phyloP scores from a whole-genome alignment of 2,329 filamentous ascomycete genomes.

The Metarhizium guizhouense region DNA sequence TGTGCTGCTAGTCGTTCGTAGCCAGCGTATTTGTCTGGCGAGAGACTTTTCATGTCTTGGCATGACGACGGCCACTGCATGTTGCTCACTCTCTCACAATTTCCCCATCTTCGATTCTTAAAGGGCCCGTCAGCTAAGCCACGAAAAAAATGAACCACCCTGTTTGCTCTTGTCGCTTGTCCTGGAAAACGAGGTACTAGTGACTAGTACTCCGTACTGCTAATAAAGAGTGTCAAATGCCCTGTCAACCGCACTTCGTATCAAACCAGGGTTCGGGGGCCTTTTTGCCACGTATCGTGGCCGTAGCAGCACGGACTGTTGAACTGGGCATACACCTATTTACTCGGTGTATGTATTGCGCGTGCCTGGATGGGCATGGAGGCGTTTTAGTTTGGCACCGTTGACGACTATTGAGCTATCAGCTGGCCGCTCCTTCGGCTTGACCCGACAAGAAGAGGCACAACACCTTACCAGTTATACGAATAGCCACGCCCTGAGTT shows the following conservation, averaged over 20 bases:
- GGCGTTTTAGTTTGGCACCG: not conserved
- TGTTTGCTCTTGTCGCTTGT: not conserved
- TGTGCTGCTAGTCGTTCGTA: not conserved
- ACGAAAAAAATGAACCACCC: not conserved
- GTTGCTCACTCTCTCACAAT: not conserved
- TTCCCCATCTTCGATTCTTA: too few species aligned
- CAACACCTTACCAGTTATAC: not conserved
- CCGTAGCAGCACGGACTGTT: too few species aligned
- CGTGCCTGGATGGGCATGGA: not conserved
- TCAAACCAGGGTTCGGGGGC: not conserved
- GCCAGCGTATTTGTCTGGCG: not conserved
- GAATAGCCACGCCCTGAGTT: not conserved
- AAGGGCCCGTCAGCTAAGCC: not conserved
- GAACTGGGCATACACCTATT: too few species aligned
- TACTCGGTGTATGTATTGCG: too few species aligned
- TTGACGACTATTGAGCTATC: not conserved
- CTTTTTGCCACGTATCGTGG: too few species aligned
- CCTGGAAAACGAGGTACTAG: not conserved
- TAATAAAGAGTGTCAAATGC: too few species aligned
- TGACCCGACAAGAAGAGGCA: not conserved
- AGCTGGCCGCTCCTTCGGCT: not conserved
- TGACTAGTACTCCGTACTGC: too few species aligned
- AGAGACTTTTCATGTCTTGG: not conserved
- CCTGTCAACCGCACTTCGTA: not conserved
- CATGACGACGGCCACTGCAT: not conserved